A percentile compares a stretch with the other conserved stretches of the same genome.
Conservation (phyloP, 164 flowering plant species). For the Aristolochia contorta region DNA sequence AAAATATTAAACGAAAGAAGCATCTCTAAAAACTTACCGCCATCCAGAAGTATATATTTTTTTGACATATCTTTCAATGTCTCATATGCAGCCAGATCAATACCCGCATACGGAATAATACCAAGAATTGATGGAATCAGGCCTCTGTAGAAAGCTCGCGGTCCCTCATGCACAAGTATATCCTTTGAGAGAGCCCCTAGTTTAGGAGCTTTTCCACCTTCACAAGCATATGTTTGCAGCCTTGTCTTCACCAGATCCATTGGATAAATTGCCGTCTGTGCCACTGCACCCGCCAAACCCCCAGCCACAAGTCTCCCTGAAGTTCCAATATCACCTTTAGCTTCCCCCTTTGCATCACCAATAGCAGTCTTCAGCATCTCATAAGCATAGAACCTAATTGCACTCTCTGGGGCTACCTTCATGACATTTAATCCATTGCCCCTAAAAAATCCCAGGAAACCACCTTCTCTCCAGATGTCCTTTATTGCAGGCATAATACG, state of each 20-base stretch:
- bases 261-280: constrained; percentile 85
- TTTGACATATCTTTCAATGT: constrained; percentile 87
- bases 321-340: constrained; percentile 65
- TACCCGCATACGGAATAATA: constrained; percentile 93
- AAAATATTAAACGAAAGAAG: neutral
- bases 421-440: constrained; percentile 94
- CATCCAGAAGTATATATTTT: constrained; percentile 57
- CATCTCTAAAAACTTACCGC: constrained; percentile 29
- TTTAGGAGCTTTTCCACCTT: constrained; percentile 59
- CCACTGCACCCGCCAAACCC: constrained; percentile 92
- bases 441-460: constrained; percentile 71
- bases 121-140: constrained; percentile 89
- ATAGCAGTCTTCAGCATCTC: constrained; percentile 66
- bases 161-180: constrained; percentile 86
- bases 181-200: constrained; percentile 54
- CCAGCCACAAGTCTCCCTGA: constrained; percentile 77
- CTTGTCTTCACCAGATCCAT: constrained; percentile 94
- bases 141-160: constrained; percentile 86
- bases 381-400: constrained; percentile 79
- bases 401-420: constrained; percentile 98
- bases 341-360: constrained; percentile 41
- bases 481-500: constrained; percentile 51
- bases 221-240: constrained; percentile 59
- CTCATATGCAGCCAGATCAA: constrained; percentile 92
- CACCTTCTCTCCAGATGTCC: constrained; percentile 65